phyloP scores from a whole-genome alignment of 768 basidiomycete genomes.

The Neoboletus subvelutipes region DNA sequence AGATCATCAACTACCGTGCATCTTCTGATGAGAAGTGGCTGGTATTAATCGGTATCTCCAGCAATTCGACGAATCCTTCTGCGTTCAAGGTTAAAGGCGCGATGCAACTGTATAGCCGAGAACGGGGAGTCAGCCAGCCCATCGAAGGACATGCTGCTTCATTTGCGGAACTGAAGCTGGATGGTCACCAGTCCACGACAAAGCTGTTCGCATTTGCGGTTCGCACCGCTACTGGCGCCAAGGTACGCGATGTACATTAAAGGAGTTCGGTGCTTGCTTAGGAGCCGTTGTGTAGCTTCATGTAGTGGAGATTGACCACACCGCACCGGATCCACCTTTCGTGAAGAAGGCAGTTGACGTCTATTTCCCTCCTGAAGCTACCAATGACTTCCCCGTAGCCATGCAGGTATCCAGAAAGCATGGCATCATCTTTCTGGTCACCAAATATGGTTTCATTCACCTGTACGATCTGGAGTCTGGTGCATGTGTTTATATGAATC shows the following conservation, averaged over 20 bases:
- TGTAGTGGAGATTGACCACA: conserved; percentile 97
- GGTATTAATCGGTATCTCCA: conserved; percentile 92
- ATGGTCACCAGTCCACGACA: conserved; percentile 80
- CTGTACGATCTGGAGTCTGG: conserved; percentile 97
- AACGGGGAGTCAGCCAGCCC: conserved; percentile 92
- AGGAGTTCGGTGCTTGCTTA: conserved; percentile 6
- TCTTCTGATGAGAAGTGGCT: conserved; percentile 96
- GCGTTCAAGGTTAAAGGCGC: conserved; percentile 99
- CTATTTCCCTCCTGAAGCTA: conserved; percentile 98
- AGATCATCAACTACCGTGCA: conserved; percentile 97
- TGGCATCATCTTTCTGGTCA: conserved; percentile 95
- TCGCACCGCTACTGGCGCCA: conserved; percentile 94
- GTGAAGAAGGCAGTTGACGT: conserved; percentile 98
- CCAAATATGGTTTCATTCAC: conserved; percentile 99
- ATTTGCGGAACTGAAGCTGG: conserved; percentile 89
- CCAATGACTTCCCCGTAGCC: conserved; percentile 97
- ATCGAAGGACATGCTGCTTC: conserved; percentile 99
- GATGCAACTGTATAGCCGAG: conserved; percentile 95
- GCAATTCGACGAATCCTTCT: conserved; percentile 87
- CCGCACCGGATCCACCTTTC: conserved; percentile 88
- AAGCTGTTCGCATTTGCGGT: conserved; percentile 96
- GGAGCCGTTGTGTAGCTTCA: conserved; percentile 64
- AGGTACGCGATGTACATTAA: conserved; percentile 53
- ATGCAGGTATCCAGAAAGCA: conserved; percentile 99
- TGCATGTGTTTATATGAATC: conserved; percentile 99